Base-by-base conservation (phyloP, 352 stramenopile species). In the Detonula confervacea region DNA sequence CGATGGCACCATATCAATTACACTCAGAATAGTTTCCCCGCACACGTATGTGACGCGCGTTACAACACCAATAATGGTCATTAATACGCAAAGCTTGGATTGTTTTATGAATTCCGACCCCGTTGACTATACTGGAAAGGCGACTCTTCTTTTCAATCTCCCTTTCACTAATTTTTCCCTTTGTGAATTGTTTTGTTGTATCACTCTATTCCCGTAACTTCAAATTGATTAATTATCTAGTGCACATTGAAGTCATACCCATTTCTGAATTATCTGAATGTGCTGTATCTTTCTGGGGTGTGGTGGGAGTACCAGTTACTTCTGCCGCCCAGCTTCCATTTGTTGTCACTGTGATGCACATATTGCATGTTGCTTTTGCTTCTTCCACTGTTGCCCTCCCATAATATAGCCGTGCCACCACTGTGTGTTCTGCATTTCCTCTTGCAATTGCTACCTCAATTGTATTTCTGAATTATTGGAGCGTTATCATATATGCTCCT, bases 401-500 rank as follows among this genome's bases (percentile, higher is more conserved):
- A 30, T 75, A 75, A 39, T 75, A 27, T 37, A 75, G 16, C 20
- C 67, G 7, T 1, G 25, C 39, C 6, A 70, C 30, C 56, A 70
- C 30, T 61, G 59, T 76, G 52, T 44, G 67, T 55, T 47, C 4
- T 46, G 55, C 67, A 60, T 76, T 76, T 20, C 67, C 67, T 24
- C n/a, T 22, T 12, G 30, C 67, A 33, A 70, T 70, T 14, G 39
- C 35, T 1, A 71, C 67, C 27, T 56, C 56, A 33, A 77, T 56
- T 14, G 47, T 22, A 1, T 22, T 56, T 9, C 18, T 30, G 9
- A 56, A 56, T 35, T 56, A 22, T 35, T 56, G 47, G 30, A 56
- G 22, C 47, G 35, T 56, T 18, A 56, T 35, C 2, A 24, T 4
- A 14, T 61, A 71, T 42, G 67, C 67, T n/a, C 67, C 67, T 44